phyloP scores from a whole-genome alignment of 345 rosid species.

The Ceriops tagal region DNA sequence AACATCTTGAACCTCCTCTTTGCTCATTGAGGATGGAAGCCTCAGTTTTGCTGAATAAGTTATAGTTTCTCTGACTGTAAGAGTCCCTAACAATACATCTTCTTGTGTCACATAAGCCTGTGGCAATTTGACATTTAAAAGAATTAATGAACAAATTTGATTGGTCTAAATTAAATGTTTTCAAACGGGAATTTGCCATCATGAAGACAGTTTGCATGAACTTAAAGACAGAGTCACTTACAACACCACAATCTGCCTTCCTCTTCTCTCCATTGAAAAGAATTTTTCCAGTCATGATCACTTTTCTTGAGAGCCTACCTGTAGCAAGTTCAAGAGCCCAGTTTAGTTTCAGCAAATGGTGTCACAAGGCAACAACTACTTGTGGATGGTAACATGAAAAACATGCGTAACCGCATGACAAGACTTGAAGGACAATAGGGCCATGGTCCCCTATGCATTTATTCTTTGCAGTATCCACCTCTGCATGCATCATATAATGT shows the following conservation, averaged over 20 bases:
- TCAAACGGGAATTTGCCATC: not conserved
- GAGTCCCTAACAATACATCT: conserved; percentile 60
- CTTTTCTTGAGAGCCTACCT: conserved; percentile 94
- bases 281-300: conserved; percentile 88
- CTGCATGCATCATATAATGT: too few species aligned
- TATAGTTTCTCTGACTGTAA: conserved; percentile 64
- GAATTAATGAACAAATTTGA: not conserved
- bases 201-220: too few species aligned
- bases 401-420: too few species aligned
- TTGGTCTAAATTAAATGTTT: not conserved
- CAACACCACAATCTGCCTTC: conserved; percentile 54
- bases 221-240: conserved; percentile 38
- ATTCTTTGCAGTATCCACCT: too few species aligned
- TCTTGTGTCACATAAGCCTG: conserved; percentile 88
- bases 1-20: conserved; percentile 38
- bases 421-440: too few species aligned
- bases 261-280: conserved; percentile 84
- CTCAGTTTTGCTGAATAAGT: conserved; percentile 62
- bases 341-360: not conserved
- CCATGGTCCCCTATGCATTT: too few species aligned
- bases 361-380: not conserved
- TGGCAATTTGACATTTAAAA: not conserved
- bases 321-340: conserved; percentile 15
- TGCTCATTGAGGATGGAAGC: conserved; percentile 46
- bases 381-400: too few species aligned